Conservation (phyloP, 805 yeast genomes). For the Cyberlindnera euphorbiiphila region DNA sequence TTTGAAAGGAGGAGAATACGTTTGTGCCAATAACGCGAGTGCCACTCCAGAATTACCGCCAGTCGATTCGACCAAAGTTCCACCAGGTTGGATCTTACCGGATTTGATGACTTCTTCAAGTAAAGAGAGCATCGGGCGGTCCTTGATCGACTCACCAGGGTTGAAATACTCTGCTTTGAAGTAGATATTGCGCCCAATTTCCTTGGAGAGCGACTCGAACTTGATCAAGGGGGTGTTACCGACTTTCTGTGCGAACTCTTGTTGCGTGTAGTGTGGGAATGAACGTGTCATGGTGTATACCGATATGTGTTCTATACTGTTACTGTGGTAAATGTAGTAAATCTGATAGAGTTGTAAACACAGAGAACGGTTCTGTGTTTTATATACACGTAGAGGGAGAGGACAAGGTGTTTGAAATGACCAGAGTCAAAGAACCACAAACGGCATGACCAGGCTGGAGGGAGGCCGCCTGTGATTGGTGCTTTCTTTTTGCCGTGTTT, state of each 20-base stretch:
- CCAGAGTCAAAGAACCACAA: too few relatives aligned
- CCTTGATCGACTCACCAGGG: slow-evolving; percentile 85
- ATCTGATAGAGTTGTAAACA: too few relatives aligned
- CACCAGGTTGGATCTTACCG: slow-evolving; percentile 28
- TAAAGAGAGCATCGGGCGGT: slow-evolving; percentile 70
- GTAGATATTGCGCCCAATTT: slow-evolving; percentile 67
- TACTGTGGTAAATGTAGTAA: too few relatives aligned
- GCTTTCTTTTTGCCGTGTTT: too few relatives aligned
- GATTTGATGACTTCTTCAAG: slow-evolving; percentile 51
- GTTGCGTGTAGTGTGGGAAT: slow-evolving; percentile 19
- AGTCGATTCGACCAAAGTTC: slow-evolving; percentile 75
- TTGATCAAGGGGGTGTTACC: slow-evolving; percentile 76
- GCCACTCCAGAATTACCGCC: slow-evolving; percentile 86
- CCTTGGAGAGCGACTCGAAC: slow-evolving; percentile 53
- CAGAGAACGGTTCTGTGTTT: too few relatives aligned
- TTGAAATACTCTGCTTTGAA: slow-evolving; percentile 72
- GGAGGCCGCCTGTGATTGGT: too few relatives aligned
- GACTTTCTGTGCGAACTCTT: slow-evolving; percentile 28
- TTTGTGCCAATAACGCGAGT: slow-evolving; percentile 60
- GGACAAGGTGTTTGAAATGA: too few relatives aligned
- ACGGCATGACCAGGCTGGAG: too few relatives aligned
- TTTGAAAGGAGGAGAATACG: slow-evolving; percentile 32
- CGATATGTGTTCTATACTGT: too few relatives aligned
- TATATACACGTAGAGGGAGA: too few relatives aligned
- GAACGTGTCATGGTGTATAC: slow-evolving; percentile 6